Percentiles rank a stretch among this genome's conserved stretches.
Conservation (phyloP, 2,329 filamentous ascomycete species). For the Verticillium longisporum region DNA sequence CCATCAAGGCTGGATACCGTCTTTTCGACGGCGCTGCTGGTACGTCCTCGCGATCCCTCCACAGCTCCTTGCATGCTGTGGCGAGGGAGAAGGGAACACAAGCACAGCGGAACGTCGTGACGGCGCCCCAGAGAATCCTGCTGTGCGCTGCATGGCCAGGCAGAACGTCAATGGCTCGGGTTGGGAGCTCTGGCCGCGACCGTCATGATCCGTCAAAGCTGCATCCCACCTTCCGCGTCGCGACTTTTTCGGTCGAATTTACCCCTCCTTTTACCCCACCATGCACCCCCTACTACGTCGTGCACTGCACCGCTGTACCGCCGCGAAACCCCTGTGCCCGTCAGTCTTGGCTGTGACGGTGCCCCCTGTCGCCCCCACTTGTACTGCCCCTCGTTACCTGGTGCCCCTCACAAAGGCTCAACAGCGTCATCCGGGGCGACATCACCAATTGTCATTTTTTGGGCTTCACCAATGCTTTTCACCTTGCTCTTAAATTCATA, state of each 20-base stretch:
- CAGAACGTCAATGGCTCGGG: not conserved
- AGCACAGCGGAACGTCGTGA: not conserved
- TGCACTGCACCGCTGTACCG: not conserved
- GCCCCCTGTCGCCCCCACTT: not conserved
- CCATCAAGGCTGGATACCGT: constrained; percentile 57
- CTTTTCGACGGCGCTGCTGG: constrained; percentile 54
- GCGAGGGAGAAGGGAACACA: not conserved
- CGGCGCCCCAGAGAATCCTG: not conserved
- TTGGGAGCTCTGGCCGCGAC: not conserved
- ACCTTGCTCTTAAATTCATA: not conserved
- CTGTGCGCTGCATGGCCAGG: not conserved
- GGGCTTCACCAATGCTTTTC: not conserved
- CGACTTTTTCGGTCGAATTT: not conserved
- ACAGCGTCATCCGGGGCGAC: not conserved
- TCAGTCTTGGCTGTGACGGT: not conserved
- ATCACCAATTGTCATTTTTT: not conserved
- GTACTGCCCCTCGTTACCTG: not conserved
- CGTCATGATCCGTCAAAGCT: not conserved
- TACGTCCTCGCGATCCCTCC: constrained; percentile 25
- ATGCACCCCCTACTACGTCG: not conserved
- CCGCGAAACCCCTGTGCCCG: not conserved
- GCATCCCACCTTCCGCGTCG: not conserved
- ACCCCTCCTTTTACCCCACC: constrained; percentile 1
- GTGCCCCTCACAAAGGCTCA: not conserved
- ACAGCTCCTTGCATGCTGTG: not conserved